Conservation (phyloP, 1,284 basidiomycete species). For the Ganoderma leucocontextum region DNA sequence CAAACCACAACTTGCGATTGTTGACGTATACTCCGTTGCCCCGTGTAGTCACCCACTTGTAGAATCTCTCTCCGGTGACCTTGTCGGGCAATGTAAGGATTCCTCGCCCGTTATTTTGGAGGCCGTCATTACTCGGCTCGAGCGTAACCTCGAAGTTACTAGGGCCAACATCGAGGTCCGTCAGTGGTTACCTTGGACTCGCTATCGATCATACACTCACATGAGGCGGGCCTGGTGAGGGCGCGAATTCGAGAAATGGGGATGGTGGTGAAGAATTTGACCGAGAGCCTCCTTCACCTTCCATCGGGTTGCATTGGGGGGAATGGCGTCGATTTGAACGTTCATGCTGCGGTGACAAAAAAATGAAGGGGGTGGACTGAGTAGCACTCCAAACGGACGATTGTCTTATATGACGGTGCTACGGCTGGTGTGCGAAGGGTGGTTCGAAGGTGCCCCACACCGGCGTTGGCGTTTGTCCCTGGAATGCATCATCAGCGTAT, state of each 20-base stretch:
- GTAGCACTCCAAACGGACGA: neutral
- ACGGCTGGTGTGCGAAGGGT: neutral
- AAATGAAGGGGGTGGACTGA: neutral
- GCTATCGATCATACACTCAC: slow-evolving; percentile 27
- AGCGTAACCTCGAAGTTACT: slow-evolving; percentile 66
- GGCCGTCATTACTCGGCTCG: slow-evolving; percentile 55
- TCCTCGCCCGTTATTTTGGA: slow-evolving; percentile 65
- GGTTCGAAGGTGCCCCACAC: too few relatives aligned
- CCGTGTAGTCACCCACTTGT: slow-evolving; percentile 47
- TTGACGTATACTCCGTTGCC: slow-evolving; percentile 51
- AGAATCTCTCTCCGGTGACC: slow-evolving; percentile 53
- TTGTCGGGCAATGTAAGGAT: slow-evolving; percentile 54
- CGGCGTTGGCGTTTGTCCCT: too few relatives aligned
- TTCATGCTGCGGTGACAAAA: slow-evolving; percentile 5
- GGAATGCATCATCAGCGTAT: too few relatives aligned
- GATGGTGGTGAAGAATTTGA: slow-evolving; percentile 55
- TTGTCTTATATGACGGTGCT: neutral
- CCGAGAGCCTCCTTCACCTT: slow-evolving; percentile 64
- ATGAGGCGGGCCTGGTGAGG: slow-evolving; percentile 42
- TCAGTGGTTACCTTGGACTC: neutral
- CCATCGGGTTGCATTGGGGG: slow-evolving; percentile 57
- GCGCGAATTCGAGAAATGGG: slow-evolving; percentile 54
- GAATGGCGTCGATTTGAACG: slow-evolving; percentile 50
- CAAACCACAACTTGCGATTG: slow-evolving; percentile 35
- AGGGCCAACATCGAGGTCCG: neutral